Evolutionary conservation across 768 basidiomycete genomes (phyloP).

Genomic region (Kwoniella sp.): DNA sequence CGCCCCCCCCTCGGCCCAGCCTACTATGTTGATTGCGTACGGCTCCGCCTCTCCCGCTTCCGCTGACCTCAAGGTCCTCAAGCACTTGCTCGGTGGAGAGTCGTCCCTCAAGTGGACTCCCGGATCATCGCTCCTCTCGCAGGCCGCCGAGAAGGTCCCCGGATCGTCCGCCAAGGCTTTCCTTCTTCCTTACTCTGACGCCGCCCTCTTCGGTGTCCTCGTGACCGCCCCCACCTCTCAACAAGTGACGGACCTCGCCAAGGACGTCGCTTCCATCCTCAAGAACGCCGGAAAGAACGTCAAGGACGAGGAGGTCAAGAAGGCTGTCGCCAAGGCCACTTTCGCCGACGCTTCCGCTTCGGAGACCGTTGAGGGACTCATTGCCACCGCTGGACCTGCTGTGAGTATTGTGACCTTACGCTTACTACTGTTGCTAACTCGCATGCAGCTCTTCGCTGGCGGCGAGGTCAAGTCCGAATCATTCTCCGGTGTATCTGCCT

Average conservation of each 20-base stretch:
- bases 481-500: slow-evolving; percentile 55
- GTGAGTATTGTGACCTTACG: slow-evolving; percentile 50
- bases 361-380: slow-evolving; percentile 67
- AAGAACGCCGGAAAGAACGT: slow-evolving; percentile 54
- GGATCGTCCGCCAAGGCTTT: slow-evolving; percentile 65
- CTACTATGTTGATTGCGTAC: slow-evolving; percentile 80
- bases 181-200: slow-evolving; percentile 86
- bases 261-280: slow-evolving; percentile 62
- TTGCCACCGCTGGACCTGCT: slow-evolving; percentile 61
- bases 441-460: slow-evolving; percentile 58
- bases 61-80: slow-evolving; percentile 71
- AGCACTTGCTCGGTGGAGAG: slow-evolving; percentile 71
- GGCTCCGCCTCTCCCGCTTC: slow-evolving; percentile 62
- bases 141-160: slow-evolving; percentile 56
- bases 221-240: slow-evolving; percentile 65
- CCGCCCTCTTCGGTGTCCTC: slow-evolving; percentile 75
- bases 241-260: slow-evolving; percentile 55
- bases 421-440: not conserved
- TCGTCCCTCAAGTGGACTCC: slow-evolving; percentile 83
- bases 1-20: slow-evolving; percentile 55
- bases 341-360: slow-evolving; percentile 67
- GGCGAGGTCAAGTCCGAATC: slow-evolving; percentile 54
- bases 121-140: slow-evolving; percentile 65
- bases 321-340: slow-evolving; percentile 81
- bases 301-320: slow-evolving; percentile 68